A percentile compares a stretch with the other conserved stretches of the same genome.
phyloP scores from a whole-genome alignment of 225 moss, liverwort and hornwort species.

The Bryoerythrophyllum caledonicum region DNA sequence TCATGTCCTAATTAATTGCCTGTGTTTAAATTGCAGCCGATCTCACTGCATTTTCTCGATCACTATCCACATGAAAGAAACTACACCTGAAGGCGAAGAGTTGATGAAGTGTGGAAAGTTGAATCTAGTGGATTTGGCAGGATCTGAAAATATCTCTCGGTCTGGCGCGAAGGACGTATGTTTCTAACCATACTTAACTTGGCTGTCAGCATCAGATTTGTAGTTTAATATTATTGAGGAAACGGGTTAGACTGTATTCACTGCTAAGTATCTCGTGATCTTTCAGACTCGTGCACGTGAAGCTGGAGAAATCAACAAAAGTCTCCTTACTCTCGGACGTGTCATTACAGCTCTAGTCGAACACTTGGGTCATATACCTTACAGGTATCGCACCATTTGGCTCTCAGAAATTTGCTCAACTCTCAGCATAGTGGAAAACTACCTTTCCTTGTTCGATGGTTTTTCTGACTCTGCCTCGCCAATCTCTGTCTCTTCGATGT shows the following conservation, averaged over 20 bases:
- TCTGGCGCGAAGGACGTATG: constrained; percentile 89
- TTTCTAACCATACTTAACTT: background rate
- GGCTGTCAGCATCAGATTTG: background rate
- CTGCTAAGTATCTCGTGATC: constrained; percentile 9
- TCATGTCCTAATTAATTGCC: background rate
- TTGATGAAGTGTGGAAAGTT: constrained; percentile 95
- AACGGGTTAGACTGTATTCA: background rate
- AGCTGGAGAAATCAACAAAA: constrained; percentile 98
- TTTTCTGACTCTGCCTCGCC: background rate
- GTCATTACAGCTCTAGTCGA: constrained; percentile 95
- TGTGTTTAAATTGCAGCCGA: constrained; percentile 55
- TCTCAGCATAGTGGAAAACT: background rate
- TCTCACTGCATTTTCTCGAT: constrained; percentile 96
- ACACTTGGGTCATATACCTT: constrained; percentile 91
- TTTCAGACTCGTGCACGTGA: constrained; percentile 86
- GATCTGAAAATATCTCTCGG: constrained; percentile 96
- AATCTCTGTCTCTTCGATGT: background rate
- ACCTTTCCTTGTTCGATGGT: background rate
- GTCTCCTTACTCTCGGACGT: constrained; percentile 88
- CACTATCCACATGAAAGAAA: constrained; percentile 93
- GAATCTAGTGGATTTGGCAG: constrained; percentile 94
- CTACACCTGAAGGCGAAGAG: constrained; percentile 97
- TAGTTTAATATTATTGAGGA: background rate
- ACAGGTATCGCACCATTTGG: constrained; percentile 48
- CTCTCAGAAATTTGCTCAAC: background rate